Evolutionary conservation across 768 basidiomycete species (phyloP), one percentile per base, ranked within the genome.

Genomic region (Auricularia sp.): DNA sequence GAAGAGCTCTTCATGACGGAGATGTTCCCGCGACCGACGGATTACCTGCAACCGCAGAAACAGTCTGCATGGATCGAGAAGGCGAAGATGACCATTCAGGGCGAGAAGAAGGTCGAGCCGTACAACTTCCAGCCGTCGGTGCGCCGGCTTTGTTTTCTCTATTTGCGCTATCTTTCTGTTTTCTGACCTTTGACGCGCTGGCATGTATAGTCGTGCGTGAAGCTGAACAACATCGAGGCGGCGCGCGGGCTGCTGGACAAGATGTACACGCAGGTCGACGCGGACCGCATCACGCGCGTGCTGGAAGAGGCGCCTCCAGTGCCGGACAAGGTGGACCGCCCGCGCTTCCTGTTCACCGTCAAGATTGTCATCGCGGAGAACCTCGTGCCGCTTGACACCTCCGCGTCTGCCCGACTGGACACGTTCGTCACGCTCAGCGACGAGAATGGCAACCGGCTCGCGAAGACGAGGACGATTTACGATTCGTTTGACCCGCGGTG

Each of bases 361-460:
- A 98, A 98, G 78, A 83, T 98, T 67, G 86, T 88, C 51, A 85
- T 93, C 71, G 96, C 93, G 34, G 95, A 99, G 73, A 87, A 87
- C 3, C 79, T 97, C n/a, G 83, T 89, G 2, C 81, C 91, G 5
- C 74, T 86, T 59, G 92, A 93, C 68, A 83, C 82, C 65, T 90
- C 81, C 66, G 86, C 89, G 11, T 87, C 83, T n/a, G 84, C 87
- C n/a, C 87, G 80, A 70, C 77, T 94, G 65, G 94, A 96, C 74
- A 92, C 91, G 0, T 98, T 96, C 68, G 88, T 97, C 63, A 98
- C 94, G 11, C 81, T 99, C 36, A 96, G 93, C 68, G 94, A 99
- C 70, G 91, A 95, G 72, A 85, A 84, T 23, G 95, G 96, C 1
- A 86, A 88, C 69, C 85, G 94, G 8, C 75, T 95, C 59, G 94